phyloP scores from a whole-genome alignment of 73 alveolate genomes.

The Stentor roeselii region DNA sequence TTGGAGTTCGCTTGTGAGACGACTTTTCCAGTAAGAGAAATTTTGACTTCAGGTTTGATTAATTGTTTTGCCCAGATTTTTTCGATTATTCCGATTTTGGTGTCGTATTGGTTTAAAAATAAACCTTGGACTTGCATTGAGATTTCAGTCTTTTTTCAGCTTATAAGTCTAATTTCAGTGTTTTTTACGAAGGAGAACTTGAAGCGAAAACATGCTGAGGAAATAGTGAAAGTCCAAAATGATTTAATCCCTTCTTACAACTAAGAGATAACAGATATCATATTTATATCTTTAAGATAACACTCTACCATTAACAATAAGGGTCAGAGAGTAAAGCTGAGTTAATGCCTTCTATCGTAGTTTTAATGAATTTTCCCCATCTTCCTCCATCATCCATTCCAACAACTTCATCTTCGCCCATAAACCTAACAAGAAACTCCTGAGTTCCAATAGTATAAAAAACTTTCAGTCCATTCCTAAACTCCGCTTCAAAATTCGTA shows the following conservation, averaged over 20 bases:
- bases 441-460: background rate
- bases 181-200: background rate
- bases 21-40: too few relatives aligned
- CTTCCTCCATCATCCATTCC: background rate
- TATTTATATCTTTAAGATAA: background rate
- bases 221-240: background rate
- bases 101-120: too few relatives aligned
- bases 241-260: background rate
- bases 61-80: too few relatives aligned
- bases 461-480: conserved; percentile 6
- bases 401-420: background rate
- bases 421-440: background rate
- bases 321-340: background rate
- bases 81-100: too few relatives aligned
- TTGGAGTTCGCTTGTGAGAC: too few relatives aligned
- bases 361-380: background rate
- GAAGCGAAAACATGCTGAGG: background rate
- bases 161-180: background rate
- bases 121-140: too few relatives aligned
- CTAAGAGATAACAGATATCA: background rate
- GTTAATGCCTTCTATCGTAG: background rate
- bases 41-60: too few relatives aligned
- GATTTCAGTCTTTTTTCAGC: too few relatives aligned
- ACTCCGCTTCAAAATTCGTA: conserved; percentile 27
- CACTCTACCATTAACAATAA: background rate